phyloP scores from a whole-genome alignment of 768 basidiomycete genomes.

The Pleurotus djamor region DNA sequence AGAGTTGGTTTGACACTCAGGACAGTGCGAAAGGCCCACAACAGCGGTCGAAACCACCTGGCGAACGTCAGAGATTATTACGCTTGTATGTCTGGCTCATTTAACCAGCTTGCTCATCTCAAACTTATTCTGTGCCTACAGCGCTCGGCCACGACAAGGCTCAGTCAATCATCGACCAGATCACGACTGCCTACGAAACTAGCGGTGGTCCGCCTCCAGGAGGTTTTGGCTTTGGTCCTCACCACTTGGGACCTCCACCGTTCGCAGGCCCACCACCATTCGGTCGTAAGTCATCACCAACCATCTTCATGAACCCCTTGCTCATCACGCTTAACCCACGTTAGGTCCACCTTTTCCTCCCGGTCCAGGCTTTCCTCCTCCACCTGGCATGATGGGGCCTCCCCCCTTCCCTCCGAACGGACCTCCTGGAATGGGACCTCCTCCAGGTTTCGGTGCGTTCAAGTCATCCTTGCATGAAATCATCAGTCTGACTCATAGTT shows the following conservation, averaged over 20 bases:
- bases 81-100: slow-evolving; percentile 58
- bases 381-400: slow-evolving; percentile 49
- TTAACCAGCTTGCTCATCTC: not conserved
- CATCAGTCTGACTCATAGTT: not conserved
- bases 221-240: slow-evolving; percentile 84
- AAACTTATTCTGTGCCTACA: slow-evolving; percentile 22
- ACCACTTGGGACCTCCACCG: slow-evolving; percentile 63
- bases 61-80: slow-evolving; percentile 98
- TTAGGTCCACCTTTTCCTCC: slow-evolving; percentile 74
- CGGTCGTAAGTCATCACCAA: slow-evolving; percentile 20
- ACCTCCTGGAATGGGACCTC: slow-evolving; percentile 42
- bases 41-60: slow-evolving; percentile 95
- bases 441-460: slow-evolving; percentile 40
- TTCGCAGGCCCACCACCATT: slow-evolving; percentile 48
- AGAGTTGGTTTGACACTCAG: slow-evolving; percentile 13
- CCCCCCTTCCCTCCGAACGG: slow-evolving; percentile 76
- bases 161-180: slow-evolving; percentile 97
- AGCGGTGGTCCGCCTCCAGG: slow-evolving; percentile 85
- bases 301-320: slow-evolving; percentile 1
- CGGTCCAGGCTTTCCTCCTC: slow-evolving; percentile 53
- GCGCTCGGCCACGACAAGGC: slow-evolving; percentile 95
- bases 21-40: slow-evolving; percentile 95
- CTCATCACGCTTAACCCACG: slow-evolving; percentile 22
- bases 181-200: slow-evolving; percentile 89
- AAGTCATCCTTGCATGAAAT: slow-evolving; percentile 13